Percentiles rank a stretch among this genome's conserved stretches.
These are phyloP conservation scores for Rugosomyces carneus DNA, from an alignment of 1,284 basidiomycete species.

Conservation along the genomic window DNA sequence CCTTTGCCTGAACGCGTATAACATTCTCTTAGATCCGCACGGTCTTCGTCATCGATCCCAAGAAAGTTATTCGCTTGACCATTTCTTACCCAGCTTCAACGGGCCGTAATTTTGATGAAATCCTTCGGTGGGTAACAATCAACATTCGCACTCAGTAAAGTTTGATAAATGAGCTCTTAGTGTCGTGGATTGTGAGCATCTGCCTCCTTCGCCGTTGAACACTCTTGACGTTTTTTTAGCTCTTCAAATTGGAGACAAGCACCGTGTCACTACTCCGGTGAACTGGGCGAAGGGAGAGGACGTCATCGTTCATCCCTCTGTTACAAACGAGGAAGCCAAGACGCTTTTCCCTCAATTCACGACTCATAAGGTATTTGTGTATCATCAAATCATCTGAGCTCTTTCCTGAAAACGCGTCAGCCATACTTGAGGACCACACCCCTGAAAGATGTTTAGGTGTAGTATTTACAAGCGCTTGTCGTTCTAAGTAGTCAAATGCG, in stretches of 20 bases:
- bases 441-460: slow-evolving; percentile 38
- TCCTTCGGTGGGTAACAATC: slow-evolving; percentile 57
- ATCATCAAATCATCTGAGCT: neutral
- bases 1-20: neutral
- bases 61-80: slow-evolving; percentile 85
- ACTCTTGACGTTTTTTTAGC: slow-evolving; percentile 31
- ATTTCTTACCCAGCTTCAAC: slow-evolving; percentile 88
- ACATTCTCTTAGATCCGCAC: slow-evolving; percentile 70
- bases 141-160: neutral
- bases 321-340: slow-evolving; percentile 85
- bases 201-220: neutral
- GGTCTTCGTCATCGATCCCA: slow-evolving; percentile 92
- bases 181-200: slow-evolving; percentile 36
- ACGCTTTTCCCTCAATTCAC: slow-evolving; percentile 75
- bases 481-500: neutral
- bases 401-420: slow-evolving; percentile 29
- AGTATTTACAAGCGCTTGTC: neutral
- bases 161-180: slow-evolving; percentile 19
- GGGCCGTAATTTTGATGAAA: slow-evolving; percentile 83
- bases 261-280: slow-evolving; percentile 80
- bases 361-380: slow-evolving; percentile 52
- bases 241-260: slow-evolving; percentile 91
- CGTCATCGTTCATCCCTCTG: slow-evolving; percentile 92
- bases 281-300: slow-evolving; percentile 94
- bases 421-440: slow-evolving; percentile 76